Base-by-base conservation (phyloP, 2,329 filamentous ascomycete genomes). In the Fusarium ambrosium region DNA sequence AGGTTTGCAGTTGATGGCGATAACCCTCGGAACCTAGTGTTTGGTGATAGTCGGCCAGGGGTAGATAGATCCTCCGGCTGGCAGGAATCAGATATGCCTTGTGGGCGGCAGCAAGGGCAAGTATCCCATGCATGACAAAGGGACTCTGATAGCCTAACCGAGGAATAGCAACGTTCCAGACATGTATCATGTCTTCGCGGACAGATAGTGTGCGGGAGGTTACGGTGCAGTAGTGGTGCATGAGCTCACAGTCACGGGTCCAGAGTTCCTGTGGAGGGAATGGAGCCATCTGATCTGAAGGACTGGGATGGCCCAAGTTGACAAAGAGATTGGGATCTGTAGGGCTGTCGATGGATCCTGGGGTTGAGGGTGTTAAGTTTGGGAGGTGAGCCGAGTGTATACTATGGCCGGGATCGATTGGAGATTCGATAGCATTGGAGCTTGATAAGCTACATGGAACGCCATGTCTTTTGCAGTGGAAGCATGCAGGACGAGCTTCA, bases 101-200 rank as follows among this genome's bases (percentile, higher is more conserved):
- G 74, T 82, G 72, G 7, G 76, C 65, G 6, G 80, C 80, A 24
- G 80, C 73, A n/a, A 81, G 53, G 36, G 80, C 71, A 9, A 81
- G 74, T 20, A 82, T 69, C 29, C 80, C 80, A 51, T 81, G 80
- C 77, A 79, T 77, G 18, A 82, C 75, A 43, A 80, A 81, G 13
- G 75, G 61, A 45, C 78, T 62, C 9, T 69, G 55, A 27, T 82
- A 82, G 11, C 76, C 80, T 20, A 79, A 70, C 45, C 76, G 66
- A 2, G 80, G 80, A 3, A 81, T 62, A 2, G 66, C 65, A 18
- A 77, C 72, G 9, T 70, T 70, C 80, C 79, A 82, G 11, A 82
- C 73, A 5, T 81, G 70, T 18, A 51, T 43, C 58, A 78, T 66
- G 29, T 82, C 80, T 18, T 62, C 68, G 4, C 77, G 73, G 7